phyloP scores from a whole-genome alignment of 2,329 filamentous ascomycete species.

The Alternaria consortialis region DNA sequence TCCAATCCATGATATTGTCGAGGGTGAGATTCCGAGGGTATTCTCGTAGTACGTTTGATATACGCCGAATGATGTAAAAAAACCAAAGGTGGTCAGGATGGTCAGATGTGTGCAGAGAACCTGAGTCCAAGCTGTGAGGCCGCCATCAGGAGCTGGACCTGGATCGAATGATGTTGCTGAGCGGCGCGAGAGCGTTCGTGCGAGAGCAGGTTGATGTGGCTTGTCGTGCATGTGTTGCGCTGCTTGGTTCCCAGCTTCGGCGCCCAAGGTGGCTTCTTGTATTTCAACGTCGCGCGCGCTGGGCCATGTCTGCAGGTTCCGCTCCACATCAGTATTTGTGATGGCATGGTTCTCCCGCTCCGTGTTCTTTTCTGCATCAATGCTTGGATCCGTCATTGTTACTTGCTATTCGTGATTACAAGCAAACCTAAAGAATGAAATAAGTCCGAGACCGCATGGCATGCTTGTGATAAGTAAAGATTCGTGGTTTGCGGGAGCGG shows the following conservation, averaged over 20 bases:
- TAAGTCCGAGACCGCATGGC: neutral
- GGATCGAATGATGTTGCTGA: constrained; percentile 38
- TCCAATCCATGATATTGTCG: constrained; percentile 47
- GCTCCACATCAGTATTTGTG: constrained; percentile 4
- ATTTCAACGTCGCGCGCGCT: constrained; percentile 30
- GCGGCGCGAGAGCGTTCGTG: constrained; percentile 32
- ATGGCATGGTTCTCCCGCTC: neutral
- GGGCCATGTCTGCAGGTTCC: constrained; percentile 21
- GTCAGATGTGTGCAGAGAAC: constrained; percentile 60
- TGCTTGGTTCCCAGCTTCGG: constrained; percentile 9
- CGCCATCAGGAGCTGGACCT: constrained; percentile 56
- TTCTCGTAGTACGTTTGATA: constrained; percentile 64
- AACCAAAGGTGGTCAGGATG: constrained; percentile 66
- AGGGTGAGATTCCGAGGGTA: constrained; percentile 48
- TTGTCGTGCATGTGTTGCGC: neutral
- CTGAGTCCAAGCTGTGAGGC: constrained; percentile 65
- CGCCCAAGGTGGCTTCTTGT: constrained; percentile 14
- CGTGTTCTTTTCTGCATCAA: constrained; percentile 1
- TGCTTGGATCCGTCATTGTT: neutral
- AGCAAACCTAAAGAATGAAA: neutral
- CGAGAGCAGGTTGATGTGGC: constrained; percentile 12
- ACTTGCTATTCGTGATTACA: neutral
- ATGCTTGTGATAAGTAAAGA: neutral
- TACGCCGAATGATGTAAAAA: constrained; percentile 64
- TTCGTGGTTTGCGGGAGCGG: neutral